Percentiles rank a stretch among this genome's conserved stretches.
These are phyloP conservation scores for Lodderomyces orthopsilosis DNA, from an alignment of 1,139 yeast genomes.

Conservation along the genomic window DNA sequence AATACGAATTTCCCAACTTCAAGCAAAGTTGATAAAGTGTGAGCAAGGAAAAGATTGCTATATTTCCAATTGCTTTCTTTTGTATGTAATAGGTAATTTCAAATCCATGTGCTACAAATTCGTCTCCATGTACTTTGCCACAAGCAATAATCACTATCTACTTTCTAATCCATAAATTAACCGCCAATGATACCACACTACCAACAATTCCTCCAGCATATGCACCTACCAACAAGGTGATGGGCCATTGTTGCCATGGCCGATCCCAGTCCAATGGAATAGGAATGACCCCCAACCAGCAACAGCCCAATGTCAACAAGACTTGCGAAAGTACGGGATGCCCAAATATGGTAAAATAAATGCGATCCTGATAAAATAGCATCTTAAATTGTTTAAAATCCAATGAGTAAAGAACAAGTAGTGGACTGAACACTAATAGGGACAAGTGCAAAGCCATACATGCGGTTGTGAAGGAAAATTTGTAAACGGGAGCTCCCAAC, in stretches of 20 bases:
- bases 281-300: constrained; percentile 92
- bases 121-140: background rate
- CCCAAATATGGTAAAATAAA: constrained; percentile 23
- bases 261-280: constrained; percentile 98
- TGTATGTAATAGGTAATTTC: background rate
- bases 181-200: constrained; percentile 17
- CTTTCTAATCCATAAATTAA: background rate
- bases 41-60: too few species aligned
- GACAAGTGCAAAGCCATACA: constrained; percentile 66
- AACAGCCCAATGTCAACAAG: constrained; percentile 61
- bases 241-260: constrained; percentile 98
- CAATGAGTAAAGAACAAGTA: constrained; percentile 58
- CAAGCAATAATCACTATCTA: background rate
- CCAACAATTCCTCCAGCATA: constrained; percentile 73
- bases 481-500: constrained; percentile 84
- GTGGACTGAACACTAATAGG: constrained; percentile 59
- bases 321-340: constrained; percentile 42
- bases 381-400: constrained; percentile 36
- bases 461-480: constrained; percentile 56
- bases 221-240: constrained; percentile 79
- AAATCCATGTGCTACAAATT: background rate
- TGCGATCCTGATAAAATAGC: constrained; percentile 23
- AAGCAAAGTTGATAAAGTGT: too few species aligned
- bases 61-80: too few species aligned
- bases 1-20: too few species aligned